Evolutionary conservation across 2,329 filamentous ascomycete genomes (phyloP).

Genomic region (Colletotrichum orbiculare): DNA sequence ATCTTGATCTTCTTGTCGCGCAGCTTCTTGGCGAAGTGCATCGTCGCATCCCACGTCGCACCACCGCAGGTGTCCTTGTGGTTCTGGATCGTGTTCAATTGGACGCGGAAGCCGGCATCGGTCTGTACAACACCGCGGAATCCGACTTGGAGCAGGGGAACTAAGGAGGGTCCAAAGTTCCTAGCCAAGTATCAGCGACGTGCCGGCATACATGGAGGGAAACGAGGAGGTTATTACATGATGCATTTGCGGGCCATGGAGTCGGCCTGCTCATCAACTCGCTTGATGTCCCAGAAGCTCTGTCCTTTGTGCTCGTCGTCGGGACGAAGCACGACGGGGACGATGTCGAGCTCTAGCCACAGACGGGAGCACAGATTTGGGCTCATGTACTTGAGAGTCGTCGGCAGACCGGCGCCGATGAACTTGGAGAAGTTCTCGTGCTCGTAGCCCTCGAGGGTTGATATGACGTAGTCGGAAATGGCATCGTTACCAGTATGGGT

Average conservation of each 20-base stretch:
- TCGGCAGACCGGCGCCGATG: conserved; percentile 77
- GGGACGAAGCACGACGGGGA: conserved; percentile 73
- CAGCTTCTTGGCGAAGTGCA: conserved; percentile 71
- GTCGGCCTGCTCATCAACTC: conserved; percentile 84
- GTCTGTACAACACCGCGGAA: conserved; percentile 77
- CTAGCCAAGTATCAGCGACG: conserved; percentile 49
- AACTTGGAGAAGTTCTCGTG: conserved; percentile 78
- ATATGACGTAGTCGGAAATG: conserved; percentile 70
- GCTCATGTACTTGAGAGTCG: conserved; percentile 67
- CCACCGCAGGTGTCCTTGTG: conserved; percentile 70
- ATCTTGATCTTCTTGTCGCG: conserved; percentile 73
- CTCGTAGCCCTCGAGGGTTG: conserved; percentile 68
- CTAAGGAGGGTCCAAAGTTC: conserved; percentile 77
- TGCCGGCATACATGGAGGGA: no score
- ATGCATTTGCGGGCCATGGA: conserved; percentile 84
- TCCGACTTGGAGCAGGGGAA: conserved; percentile 75
- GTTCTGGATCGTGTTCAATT: conserved; percentile 65
- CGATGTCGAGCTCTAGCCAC: conserved; percentile 81
- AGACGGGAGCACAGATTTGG: conserved; percentile 75
- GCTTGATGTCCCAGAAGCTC: conserved; percentile 63
- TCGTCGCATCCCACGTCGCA: conserved; percentile 73
- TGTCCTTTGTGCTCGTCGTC: conserved; percentile 56
- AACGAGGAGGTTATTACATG: conserved; percentile 60
- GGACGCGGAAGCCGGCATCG: conserved; percentile 72
- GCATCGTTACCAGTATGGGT: conserved; percentile 54